These are phyloP conservation scores for Lactarius tabidus DNA, from an alignment of 768 basidiomycete genomes.

Conservation along the genomic window DNA sequence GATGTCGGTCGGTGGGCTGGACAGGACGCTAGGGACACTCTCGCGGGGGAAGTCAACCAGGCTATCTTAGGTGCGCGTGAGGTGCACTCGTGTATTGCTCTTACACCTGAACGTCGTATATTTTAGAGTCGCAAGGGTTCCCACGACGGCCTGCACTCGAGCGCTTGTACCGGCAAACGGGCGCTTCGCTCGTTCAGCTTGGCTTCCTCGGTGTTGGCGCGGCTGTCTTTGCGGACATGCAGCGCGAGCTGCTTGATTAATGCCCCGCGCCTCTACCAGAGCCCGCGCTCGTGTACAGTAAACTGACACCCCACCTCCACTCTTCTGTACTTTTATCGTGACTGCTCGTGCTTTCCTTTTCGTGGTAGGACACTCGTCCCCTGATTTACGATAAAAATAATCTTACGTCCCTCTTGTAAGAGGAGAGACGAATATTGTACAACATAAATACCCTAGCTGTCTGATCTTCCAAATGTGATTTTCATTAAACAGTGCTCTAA, in stretches of 20 bases:
- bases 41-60: constrained; percentile 76
- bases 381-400: neutral
- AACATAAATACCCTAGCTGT: neutral
- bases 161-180: constrained; percentile 70
- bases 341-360: constrained; percentile 3
- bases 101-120: neutral
- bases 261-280: neutral
- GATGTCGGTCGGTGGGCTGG: constrained; percentile 65
- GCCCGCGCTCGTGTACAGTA: constrained; percentile 14
- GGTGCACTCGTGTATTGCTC: neutral
- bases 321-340: constrained; percentile 19
- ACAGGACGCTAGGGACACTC: constrained; percentile 55
- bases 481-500: neutral
- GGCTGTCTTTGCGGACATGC: constrained; percentile 79
- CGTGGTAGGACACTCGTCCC: neutral
- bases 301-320: constrained; percentile 1
- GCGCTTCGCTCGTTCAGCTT: constrained; percentile 64
- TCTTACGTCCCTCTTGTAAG: constrained; percentile 1
- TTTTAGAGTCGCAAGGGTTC: constrained; percentile 70
- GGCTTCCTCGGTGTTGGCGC: constrained; percentile 67
- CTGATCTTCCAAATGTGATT: neutral
- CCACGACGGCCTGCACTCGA: constrained; percentile 71
- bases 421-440: neutral
- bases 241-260: constrained; percentile 62
- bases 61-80: constrained; percentile 67